A percentile compares a stretch with the other conserved stretches of the same genome.
Evolutionary conservation across 148 eudicot species (phyloP).

Genomic region (Vaccinium myrtillus): DNA sequence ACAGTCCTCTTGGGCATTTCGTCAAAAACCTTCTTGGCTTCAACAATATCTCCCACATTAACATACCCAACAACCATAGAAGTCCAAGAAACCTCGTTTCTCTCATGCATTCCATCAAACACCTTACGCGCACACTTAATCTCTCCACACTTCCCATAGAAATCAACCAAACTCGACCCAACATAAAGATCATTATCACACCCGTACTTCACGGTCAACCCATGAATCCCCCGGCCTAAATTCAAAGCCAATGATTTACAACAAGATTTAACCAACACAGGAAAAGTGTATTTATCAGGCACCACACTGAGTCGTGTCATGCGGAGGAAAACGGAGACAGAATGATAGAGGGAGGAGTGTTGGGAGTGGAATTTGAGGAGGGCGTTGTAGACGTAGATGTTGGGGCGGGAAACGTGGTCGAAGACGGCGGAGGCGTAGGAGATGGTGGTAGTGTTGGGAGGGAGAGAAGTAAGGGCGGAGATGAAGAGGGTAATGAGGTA

Average conservation of each 20-base stretch:
- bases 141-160: slow-evolving; percentile 60
- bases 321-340: slow-evolving; percentile 31
- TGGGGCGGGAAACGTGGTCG: slow-evolving; percentile 34
- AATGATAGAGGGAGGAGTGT: slow-evolving; percentile 22
- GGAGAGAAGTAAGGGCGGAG: slow-evolving; percentile 30
- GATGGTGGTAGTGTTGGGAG: slow-evolving; percentile 21
- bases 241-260: slow-evolving; percentile 21
- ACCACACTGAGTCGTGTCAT: slow-evolving; percentile 28
- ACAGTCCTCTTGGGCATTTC: slow-evolving; percentile 50
- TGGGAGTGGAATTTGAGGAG: slow-evolving; percentile 37
- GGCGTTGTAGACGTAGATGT: slow-evolving; percentile 53
- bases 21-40: slow-evolving; percentile 54
- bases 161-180: slow-evolving; percentile 68
- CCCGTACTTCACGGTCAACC: slow-evolving; percentile 46
- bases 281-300: slow-evolving; percentile 59
- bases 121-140: slow-evolving; percentile 44
- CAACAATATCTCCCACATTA: slow-evolving; percentile 35
- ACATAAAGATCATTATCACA: slow-evolving; percentile 43
- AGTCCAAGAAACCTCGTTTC: slow-evolving; percentile 77
- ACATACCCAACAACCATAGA: slow-evolving; percentile 52
- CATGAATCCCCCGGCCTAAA: slow-evolving; percentile 55
- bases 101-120: slow-evolving; percentile 60
- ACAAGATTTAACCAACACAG: slow-evolving; percentile 52
- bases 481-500: slow-evolving; percentile 44
- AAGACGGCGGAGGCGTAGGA: slow-evolving; percentile 43